Percentiles rank a stretch among this genome's conserved stretches.
These are phyloP conservation scores for Penicillium glabrum DNA, from an alignment of 2,329 filamentous ascomycete genomes.

Conservation along the genomic window DNA sequence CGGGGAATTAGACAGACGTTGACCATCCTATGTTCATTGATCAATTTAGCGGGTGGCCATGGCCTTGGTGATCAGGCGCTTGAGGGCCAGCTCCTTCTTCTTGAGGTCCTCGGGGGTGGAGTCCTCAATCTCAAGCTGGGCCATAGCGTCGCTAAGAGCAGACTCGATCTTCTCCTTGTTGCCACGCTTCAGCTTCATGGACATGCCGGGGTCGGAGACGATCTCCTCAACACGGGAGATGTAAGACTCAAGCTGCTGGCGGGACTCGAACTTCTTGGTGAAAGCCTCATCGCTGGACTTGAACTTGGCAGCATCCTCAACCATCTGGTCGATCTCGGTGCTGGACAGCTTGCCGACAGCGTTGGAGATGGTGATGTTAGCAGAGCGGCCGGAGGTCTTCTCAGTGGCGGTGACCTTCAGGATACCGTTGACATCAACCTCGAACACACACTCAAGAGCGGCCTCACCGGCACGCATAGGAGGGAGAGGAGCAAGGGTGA, in stretches of 20 bases:
- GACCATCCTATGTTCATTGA: slow-evolving; percentile 28
- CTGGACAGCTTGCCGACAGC: slow-evolving; percentile 97
- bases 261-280: slow-evolving; percentile 98
- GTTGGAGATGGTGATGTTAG: slow-evolving; percentile 99
- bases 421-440: slow-evolving; percentile 99
- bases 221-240: slow-evolving; percentile 99
- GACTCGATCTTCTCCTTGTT: slow-evolving; percentile 99
- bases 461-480: slow-evolving; percentile 91
- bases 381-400: slow-evolving; percentile 95
- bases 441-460: slow-evolving; percentile 96
- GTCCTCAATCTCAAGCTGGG: slow-evolving; percentile 93
- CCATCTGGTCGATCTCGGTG: slow-evolving; percentile 96
- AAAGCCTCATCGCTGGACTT: slow-evolving; percentile 97
- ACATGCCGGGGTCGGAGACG: slow-evolving; percentile 91
- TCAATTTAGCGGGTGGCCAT: slow-evolving; percentile 83
- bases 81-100: slow-evolving; percentile 99
- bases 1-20: slow-evolving; percentile 16
- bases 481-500: slow-evolving; percentile 86
- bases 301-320: slow-evolving; percentile 96
- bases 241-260: slow-evolving; percentile 99
- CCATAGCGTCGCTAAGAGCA: slow-evolving; percentile 95
- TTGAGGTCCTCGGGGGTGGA: slow-evolving; percentile 89
- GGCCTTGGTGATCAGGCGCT: slow-evolving; percentile 97
- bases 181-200: slow-evolving; percentile 96
- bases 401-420: slow-evolving; percentile 99